Evolutionary conservation across 2,329 filamentous ascomycete species (phyloP).

Genomic region (Penicillium sp.): DNA sequence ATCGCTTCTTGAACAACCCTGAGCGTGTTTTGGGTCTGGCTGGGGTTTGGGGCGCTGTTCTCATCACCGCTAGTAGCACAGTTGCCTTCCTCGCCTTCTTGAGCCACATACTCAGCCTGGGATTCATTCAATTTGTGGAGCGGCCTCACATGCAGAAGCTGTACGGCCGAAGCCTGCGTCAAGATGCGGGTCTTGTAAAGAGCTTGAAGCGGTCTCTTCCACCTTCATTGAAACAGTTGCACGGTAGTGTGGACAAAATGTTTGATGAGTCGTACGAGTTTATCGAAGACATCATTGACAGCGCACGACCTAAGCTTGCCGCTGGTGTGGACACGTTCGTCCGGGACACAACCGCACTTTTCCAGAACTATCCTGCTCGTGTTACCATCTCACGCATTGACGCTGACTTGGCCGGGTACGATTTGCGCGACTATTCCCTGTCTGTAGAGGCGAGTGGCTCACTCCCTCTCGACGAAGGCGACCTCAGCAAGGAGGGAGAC

Average conservation of each 20-base stretch:
- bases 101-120: slow-evolving; percentile 82
- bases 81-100: slow-evolving; percentile 86
- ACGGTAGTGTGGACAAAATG: slow-evolving; percentile 83
- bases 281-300: slow-evolving; percentile 88
- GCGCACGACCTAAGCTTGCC: slow-evolving; percentile 81
- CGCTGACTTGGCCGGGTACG: slow-evolving; percentile 77
- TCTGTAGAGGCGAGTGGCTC: slow-evolving; percentile 71
- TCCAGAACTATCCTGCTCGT: slow-evolving; percentile 86
- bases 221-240: slow-evolving; percentile 78
- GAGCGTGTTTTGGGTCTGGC: slow-evolving; percentile 92
- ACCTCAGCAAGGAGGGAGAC: slow-evolving; percentile 75
- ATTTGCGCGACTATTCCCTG: slow-evolving; percentile 80
- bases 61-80: slow-evolving; percentile 87
- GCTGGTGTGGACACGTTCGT: slow-evolving; percentile 86
- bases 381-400: slow-evolving; percentile 81
- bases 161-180: slow-evolving; percentile 81
- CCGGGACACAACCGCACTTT: slow-evolving; percentile 82
- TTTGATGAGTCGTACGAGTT: slow-evolving; percentile 85
- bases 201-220: slow-evolving; percentile 88
- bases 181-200: slow-evolving; percentile 89
- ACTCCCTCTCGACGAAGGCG: slow-evolving; percentile 56
- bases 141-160: slow-evolving; percentile 98
- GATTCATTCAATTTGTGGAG: slow-evolving; percentile 91
- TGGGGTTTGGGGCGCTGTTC: slow-evolving; percentile 91
- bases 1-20: slow-evolving; percentile 96